phyloP scores from a whole-genome alignment of 495 filamentous ascomycete genomes.

The Tuber melanosporum region DNA sequence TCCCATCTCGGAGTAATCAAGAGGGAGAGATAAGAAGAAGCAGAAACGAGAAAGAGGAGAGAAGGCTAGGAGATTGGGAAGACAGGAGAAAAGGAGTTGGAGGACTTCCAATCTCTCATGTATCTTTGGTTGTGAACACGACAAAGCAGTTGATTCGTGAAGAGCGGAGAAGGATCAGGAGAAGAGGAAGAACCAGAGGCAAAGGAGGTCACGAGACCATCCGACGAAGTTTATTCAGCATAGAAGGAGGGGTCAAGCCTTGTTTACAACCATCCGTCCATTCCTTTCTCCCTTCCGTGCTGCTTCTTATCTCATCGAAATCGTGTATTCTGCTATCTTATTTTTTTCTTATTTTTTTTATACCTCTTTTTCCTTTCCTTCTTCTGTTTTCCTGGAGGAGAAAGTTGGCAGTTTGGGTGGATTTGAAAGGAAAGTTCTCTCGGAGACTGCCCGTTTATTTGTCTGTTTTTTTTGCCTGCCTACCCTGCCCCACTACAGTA shows the following conservation, averaged over 20 bases:
- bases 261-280: slow-evolving; percentile 1
- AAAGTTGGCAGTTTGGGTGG: neutral
- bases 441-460: neutral
- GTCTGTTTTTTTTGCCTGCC: slow-evolving; percentile 32
- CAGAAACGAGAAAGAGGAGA: neutral
- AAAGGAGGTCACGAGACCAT: neutral
- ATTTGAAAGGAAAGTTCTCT: neutral
- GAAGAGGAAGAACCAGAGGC: neutral
- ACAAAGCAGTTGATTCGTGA: neutral
- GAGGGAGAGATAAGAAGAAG: neutral
- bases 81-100: neutral
- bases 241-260: neutral
- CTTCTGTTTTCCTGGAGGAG: neutral
- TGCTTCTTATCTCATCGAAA: neutral
- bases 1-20: neutral
- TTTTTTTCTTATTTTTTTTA: neutral
- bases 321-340: slow-evolving; percentile 24
- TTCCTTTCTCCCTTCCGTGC: neutral
- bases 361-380: neutral
- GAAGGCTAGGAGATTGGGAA: neutral
- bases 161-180: neutral
- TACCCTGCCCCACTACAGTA: slow-evolving; percentile 31
- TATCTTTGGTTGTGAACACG: slow-evolving; percentile 4
- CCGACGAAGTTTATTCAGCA: neutral
- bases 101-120: neutral